Evolutionary conservation across 1,284 basidiomycete genomes (phyloP).

Genomic region (Agroathelia rolfsii): DNA sequence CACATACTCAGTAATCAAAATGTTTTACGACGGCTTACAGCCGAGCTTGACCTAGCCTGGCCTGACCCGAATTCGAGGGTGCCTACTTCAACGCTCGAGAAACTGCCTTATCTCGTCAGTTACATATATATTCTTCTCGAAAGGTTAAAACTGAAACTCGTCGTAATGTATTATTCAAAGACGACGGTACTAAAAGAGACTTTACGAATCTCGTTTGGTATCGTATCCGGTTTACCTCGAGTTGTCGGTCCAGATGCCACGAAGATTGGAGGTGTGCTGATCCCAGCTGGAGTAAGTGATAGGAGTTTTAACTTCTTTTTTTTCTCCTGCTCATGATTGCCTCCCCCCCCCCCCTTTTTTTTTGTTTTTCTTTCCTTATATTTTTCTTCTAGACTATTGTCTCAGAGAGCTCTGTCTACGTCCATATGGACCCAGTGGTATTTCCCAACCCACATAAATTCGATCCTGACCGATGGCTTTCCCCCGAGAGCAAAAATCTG

Average conservation of each 20-base stretch:
- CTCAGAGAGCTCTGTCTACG: too few species aligned
- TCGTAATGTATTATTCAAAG: constrained; percentile 16
- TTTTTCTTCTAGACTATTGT: too few species aligned
- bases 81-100: constrained; percentile 18
- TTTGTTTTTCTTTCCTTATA: too few species aligned
- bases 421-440: too few species aligned
- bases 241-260: constrained; percentile 14
- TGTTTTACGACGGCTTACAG: constrained; percentile 13
- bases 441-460: too few species aligned
- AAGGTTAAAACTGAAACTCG: background rate
- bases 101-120: constrained; percentile 25
- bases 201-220: constrained; percentile 17
- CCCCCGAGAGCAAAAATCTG: too few species aligned
- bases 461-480: too few species aligned
- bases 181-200: constrained; percentile 27
- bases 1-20: constrained; percentile 19
- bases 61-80: constrained; percentile 17
- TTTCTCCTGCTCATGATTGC: too few species aligned
- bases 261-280: constrained; percentile 11
- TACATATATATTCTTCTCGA: background rate
- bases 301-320: too few species aligned
- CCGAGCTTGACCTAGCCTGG: constrained; percentile 20
- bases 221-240: constrained; percentile 13
- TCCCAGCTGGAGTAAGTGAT: constrained; percentile 17
- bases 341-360: too few species aligned